Evolutionary conservation across 257 asterid species (phyloP), one percentile per base, ranked within the genome.

Genomic region (Lycium ferocissimum): DNA sequence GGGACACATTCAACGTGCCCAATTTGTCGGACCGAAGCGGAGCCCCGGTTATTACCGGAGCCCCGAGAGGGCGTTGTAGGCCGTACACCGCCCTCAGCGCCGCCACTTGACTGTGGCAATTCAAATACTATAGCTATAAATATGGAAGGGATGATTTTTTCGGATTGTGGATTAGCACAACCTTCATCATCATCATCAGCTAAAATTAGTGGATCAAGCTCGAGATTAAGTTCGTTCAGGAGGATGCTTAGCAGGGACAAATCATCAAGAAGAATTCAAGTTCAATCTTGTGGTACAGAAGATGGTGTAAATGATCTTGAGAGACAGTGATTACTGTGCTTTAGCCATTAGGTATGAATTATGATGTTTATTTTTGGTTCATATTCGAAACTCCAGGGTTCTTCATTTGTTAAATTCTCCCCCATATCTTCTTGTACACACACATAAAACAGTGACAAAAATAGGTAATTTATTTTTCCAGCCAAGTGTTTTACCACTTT

Each of bases 1-100:
- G 86, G 80, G 4, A 82, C 96, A 4, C 92, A 92, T 18, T 91
- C 97, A 2, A 93, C 94, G 0, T 96, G 99, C 83, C 99, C 99
- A 8, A 73, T 92, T 75, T 96, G 99, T 72, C 93, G 98, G 4
- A 84, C 92, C 1, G 96, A 84, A 81, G 98, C 95, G 5, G 90
- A 90, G 88, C 97, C 98, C 4, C 85, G 87, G 83, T 89, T 85
- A 0, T 89, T 82, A 47, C 87, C 95, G 1, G 97, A 89, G 91
- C 93, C 93, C 0, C 82, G 91, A 56, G 98, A 94, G 83, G 95
- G 92, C 3, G 58, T 72, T 18, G 86, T 51, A 61, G 86, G 83
- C 2, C 84, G 22, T 1, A 83, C 72, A 12, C 80, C 57, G 0
- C 88, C 97, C 0, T 82, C 96, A 7, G 93, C 93, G 59, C 95